phyloP scores from a whole-genome alignment of 2,329 filamentous ascomycete species.

The Fusarium bactridioides region DNA sequence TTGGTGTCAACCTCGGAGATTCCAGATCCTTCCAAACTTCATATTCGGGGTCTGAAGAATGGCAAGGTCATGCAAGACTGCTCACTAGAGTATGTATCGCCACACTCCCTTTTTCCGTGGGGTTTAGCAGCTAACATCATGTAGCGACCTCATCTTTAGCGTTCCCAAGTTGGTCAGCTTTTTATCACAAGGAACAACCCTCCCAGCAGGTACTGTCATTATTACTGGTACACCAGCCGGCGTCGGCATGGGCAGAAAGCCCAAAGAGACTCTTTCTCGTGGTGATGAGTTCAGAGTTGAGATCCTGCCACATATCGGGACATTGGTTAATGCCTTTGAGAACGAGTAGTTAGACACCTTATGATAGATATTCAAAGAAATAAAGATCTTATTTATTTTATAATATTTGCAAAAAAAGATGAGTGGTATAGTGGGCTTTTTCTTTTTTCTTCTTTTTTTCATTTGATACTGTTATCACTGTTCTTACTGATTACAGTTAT shows the following conservation, averaged over 20 bases:
- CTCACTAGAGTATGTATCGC: background rate
- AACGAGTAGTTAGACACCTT: background rate
- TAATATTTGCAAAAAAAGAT: background rate
- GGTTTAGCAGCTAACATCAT: rapidly evolving
- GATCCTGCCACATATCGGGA: slow-evolving; percentile 54
- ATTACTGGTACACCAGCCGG: slow-evolving; percentile 55
- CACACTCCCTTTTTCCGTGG: rapidly evolving
- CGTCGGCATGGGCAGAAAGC: slow-evolving; percentile 50
- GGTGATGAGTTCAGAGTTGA: slow-evolving; percentile 55
- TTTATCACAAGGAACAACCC: slow-evolving; percentile 53
- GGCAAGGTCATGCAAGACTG: background rate
- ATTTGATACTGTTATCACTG: background rate
- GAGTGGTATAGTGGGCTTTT: background rate
- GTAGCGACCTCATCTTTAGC: slow-evolving; percentile 62
- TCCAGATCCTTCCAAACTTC: background rate
- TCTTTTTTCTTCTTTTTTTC: background rate
- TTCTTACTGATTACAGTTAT: background rate
- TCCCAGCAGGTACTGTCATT: slow-evolving; percentile 52
- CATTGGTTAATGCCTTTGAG: slow-evolving; percentile 45
- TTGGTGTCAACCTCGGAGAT: background rate
- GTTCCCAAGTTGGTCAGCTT: slow-evolving; percentile 56
- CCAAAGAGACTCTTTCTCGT: slow-evolving; percentile 48
- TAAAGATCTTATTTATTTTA: rapidly evolving
- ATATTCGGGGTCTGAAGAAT: background rate
- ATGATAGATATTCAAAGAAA: rapidly evolving